phyloP scores from a whole-genome alignment of 2,329 filamentous ascomycete genomes.

The Ophiocordyceps sinensis region DNA sequence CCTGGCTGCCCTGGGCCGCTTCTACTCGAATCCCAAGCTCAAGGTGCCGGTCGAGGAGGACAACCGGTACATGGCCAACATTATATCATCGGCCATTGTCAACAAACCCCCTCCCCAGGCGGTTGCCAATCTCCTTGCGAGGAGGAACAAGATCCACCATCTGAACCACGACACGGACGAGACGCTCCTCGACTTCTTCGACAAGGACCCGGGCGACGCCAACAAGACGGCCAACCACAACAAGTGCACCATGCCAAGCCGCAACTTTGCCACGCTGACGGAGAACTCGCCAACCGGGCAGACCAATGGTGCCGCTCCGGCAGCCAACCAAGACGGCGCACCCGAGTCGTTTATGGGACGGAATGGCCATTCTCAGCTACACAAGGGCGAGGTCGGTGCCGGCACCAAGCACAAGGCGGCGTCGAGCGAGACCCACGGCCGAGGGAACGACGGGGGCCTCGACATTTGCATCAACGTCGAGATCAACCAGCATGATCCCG shows the following conservation, averaged over 20 bases:
- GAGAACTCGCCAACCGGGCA: constrained; percentile 55
- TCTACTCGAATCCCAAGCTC: constrained; percentile 79
- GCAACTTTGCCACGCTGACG: constrained; percentile 84
- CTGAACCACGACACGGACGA: constrained; percentile 67
- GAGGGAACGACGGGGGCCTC: constrained; percentile 45
- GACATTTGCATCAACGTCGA: constrained; percentile 82
- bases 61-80: constrained; percentile 87
- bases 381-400: constrained; percentile 61
- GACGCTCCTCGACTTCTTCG: constrained; percentile 84
- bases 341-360: constrained; percentile 26
- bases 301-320: constrained; percentile 11
- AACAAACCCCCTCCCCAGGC: constrained; percentile 82
- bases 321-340: constrained; percentile 3
- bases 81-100: constrained; percentile 88
- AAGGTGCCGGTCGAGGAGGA: constrained; percentile 67
- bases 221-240: constrained; percentile 65
- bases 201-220: constrained; percentile 66
- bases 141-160: constrained; percentile 71
- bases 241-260: constrained; percentile 76
- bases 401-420: constrained; percentile 70
- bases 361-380: constrained; percentile 57
- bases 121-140: constrained; percentile 81
- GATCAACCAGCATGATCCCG: constrained; percentile 65
- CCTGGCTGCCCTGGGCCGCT: constrained; percentile 78
- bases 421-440: constrained; percentile 35